Evolutionary conservation across 148 eudicot species (phyloP), one percentile per base, ranked within the genome.

Genomic region (Chenopodium formosanum): DNA sequence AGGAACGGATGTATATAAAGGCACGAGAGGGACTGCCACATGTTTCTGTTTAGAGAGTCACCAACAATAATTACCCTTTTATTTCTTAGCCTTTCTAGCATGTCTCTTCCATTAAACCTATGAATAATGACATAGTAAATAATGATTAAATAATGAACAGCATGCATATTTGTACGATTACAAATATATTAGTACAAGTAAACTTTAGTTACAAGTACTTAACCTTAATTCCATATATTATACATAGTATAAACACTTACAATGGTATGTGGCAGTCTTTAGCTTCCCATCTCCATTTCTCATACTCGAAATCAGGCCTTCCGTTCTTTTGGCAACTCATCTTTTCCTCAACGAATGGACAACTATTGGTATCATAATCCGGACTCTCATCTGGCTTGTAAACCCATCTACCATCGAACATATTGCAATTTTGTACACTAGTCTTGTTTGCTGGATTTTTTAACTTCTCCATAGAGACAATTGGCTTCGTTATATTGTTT

Each of bases 11-110:
- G 88, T 66, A 63, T 83, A 88, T 13, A 83, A 37, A 88, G 83
- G 68, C 88, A 88, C 76, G 88, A 82, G 34, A 85, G 83, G 62
- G 85, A 88, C 74, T 88, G 85, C 86, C 86, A 87, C 65, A 82
- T 85, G 81, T 87, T 87, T 73, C 87, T 76, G 53, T 87, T 87
- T 22, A 87, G 69, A 1, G 89, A 87, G 66, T 87, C 89, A 63
- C 89, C 89, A 4, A 87, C 89, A 46, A 87, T 74, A 20, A 87
- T 72, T 84, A 87, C 47, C 40, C 86, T 87, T 81, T 78, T 87
- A 48, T 86, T 86, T 80, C 86, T 83, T 6, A 88, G 80, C 58
- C 74, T 86, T 74, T 88, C 86, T 2, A 85, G 69, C 85, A 88
- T 75, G 13, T 83, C 83, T 50, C 67, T 82, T 9, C 85, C 88